These are phyloP conservation scores for Ottelia alismoides DNA, from an alignment of 106 monocot species.

Conservation along the genomic window DNA sequence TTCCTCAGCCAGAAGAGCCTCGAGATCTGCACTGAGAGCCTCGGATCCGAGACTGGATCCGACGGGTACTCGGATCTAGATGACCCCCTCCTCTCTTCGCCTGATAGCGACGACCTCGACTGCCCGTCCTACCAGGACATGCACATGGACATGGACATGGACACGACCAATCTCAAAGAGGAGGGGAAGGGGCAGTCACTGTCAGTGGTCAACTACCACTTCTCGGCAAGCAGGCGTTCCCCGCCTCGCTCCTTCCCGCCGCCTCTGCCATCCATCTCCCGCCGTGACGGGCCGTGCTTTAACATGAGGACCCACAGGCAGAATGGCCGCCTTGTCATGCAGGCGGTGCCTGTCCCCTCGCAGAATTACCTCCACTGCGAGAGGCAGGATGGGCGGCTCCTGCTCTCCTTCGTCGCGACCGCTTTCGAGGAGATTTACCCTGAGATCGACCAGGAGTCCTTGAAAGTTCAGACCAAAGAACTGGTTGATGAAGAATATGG, in stretches of 20 bases:
- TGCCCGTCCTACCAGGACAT: background rate
- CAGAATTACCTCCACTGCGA: slow-evolving; percentile 15
- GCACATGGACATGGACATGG: background rate
- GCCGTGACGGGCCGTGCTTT: slow-evolving; percentile 13
- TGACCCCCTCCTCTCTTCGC: background rate
- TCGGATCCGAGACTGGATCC: slow-evolving; percentile 88
- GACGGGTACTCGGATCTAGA: slow-evolving; percentile 33
- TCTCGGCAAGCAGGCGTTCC: background rate
- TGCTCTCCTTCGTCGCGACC: slow-evolving; percentile 6
- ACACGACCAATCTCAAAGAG: no score
- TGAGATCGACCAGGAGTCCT: background rate
- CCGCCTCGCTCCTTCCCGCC: slow-evolving; percentile 4
- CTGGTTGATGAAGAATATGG: background rate
- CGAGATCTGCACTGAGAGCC: slow-evolving; percentile 87
- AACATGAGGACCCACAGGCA: slow-evolving; percentile 10
- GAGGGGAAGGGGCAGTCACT: slow-evolving; percentile 3
- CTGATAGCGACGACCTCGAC: no score
- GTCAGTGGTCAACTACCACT: slow-evolving; percentile 13
- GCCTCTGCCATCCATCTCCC: slow-evolving; percentile 17
- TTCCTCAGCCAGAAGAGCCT: slow-evolving; percentile 86
- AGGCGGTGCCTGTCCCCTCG: slow-evolving; percentile 5
- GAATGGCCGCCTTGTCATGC: slow-evolving; percentile 9
- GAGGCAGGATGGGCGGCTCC: slow-evolving; percentile 7
- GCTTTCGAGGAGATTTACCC: slow-evolving; percentile 10
- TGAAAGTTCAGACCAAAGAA: background rate